Evolutionary conservation across 1,284 basidiomycete genomes (phyloP), one percentile per base, ranked within the genome.

Genomic region (Moesziomyces sp.): DNA sequence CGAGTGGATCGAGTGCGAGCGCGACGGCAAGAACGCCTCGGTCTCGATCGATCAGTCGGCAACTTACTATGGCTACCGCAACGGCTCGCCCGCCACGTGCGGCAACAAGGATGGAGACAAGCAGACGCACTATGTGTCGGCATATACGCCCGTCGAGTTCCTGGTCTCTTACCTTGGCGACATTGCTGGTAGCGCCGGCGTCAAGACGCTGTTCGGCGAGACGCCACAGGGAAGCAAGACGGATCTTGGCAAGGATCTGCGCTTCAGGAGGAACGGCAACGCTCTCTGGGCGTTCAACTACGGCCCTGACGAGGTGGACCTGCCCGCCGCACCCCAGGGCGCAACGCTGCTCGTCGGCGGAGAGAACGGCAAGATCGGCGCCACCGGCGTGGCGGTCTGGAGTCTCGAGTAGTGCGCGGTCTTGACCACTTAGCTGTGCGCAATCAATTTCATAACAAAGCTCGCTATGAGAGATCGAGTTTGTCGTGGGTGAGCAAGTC

Each of bases 261-360:
- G 76, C 14, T 61, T 76, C 49, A 46, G 60, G 26, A 55, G 49
- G 45, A 68, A 64, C 43, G 76, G 69, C 5, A 70, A 76, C 19
- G 74, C 69, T 3, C 51, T 77, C 6, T 77, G 56, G 60, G 73
- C 76, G 3, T 70, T 76, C 65, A 75, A 77, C 52, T 77, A 77
- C 52, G 70, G 64, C 35, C 64, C 58, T 9, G 54, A 63, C 9
- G 51, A 65, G 42, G 35, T 60, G n/a, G 52, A 74, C 10, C 60
- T 76, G 11, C 70, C 58, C 30, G 50, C 56, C 10, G 55, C 55
- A 44, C 67, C 72, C 26, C 44, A 64, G 45, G 59, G 57, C 14
- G 67, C 72, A 1, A 64, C 24, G 28, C 28, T 65, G 45, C 50
- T 74, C 43, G 34, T 74, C 1, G 72, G 72, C 45, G 61, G 58